Conservation (phyloP, 371 early-diverging fungal species). For the Mortierella polycephala region DNA sequence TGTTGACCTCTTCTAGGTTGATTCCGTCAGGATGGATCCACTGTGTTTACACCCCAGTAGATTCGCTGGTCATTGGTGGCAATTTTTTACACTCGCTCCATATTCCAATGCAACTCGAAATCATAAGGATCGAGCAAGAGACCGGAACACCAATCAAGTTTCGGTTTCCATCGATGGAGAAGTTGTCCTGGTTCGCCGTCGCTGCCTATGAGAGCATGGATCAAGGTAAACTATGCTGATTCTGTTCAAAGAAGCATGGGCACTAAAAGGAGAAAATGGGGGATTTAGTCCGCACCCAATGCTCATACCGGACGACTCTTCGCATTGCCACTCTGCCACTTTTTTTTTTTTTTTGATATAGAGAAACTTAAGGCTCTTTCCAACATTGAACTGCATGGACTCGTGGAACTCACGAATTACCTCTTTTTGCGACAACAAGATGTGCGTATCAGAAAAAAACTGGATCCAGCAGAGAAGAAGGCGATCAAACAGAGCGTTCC, state of each 20-base stretch:
- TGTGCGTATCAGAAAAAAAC: not conserved
- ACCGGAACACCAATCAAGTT: constrained; percentile 84
- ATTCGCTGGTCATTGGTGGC: constrained; percentile 92
- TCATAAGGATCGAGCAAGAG: constrained; percentile 79
- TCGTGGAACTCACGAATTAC: constrained; percentile 30
- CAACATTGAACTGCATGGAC: constrained; percentile 24
- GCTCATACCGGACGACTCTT: no score
- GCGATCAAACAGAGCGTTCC: no score
- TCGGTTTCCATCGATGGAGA: constrained; percentile 86
- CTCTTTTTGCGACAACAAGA: constrained; percentile 31
- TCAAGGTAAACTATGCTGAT: constrained; percentile 27
- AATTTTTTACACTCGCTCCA: constrained; percentile 88
- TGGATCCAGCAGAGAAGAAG: no score
- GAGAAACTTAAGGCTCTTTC: constrained; percentile 28
- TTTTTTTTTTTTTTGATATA: not conserved
- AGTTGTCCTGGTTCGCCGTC: constrained; percentile 82
- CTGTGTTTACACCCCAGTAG: constrained; percentile 88
- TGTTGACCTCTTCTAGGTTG: constrained; percentile 60
- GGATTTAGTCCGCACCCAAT: no score
- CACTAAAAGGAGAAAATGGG: no score
- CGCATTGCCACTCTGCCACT: not conserved
- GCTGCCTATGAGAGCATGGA: constrained; percentile 50
- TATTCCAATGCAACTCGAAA: constrained; percentile 73
- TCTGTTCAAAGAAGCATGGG: no score
- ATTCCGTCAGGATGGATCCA: constrained; percentile 98